Conservation (phyloP, 2,329 filamentous ascomycete genomes). For the Penicillium verrucosum region DNA sequence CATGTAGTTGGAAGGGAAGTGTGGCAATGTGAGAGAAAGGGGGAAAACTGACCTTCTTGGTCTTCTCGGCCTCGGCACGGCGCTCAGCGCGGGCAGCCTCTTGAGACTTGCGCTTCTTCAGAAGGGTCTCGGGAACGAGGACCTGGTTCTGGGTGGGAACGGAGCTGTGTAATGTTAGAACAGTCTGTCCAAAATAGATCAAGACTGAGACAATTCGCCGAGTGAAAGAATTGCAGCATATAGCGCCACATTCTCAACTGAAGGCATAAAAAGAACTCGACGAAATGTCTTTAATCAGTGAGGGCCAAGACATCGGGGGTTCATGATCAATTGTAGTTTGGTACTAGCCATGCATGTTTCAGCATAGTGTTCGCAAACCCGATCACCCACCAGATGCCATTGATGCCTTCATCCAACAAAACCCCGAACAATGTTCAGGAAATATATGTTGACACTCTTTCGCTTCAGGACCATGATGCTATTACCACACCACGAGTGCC, state of each 20-base stretch:
- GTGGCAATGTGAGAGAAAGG: not conserved
- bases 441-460: constrained; percentile 47
- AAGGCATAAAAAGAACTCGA: constrained; percentile 68
- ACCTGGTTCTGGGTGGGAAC: constrained; percentile 94
- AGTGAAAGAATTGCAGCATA: constrained; percentile 86
- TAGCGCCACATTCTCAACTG: constrained; percentile 87
- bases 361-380: constrained; percentile 27
- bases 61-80: constrained; percentile 74
- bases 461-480: constrained; percentile 20
- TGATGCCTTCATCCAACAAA: constrained; percentile 70
- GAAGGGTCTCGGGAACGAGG: constrained; percentile 96
- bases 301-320: constrained; percentile 43
- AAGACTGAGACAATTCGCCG: constrained; percentile 66
- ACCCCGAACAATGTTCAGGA: constrained; percentile 59
- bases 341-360: constrained; percentile 31
- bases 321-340: constrained; percentile 1
- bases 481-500: constrained; percentile 11
- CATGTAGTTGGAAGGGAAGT: constrained; percentile 50
- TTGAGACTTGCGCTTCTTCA: constrained; percentile 99
- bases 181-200: constrained; percentile 68
- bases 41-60: constrained; percentile 71
- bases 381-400: constrained; percentile 32
- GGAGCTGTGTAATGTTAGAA: constrained; percentile 71
- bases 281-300: constrained; percentile 75
- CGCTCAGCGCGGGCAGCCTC: constrained; percentile 97